Percentiles rank a stretch among this genome's conserved stretches.
phyloP scores from a whole-genome alignment of 495 filamentous ascomycete species.

The Penicillium nucicola region DNA sequence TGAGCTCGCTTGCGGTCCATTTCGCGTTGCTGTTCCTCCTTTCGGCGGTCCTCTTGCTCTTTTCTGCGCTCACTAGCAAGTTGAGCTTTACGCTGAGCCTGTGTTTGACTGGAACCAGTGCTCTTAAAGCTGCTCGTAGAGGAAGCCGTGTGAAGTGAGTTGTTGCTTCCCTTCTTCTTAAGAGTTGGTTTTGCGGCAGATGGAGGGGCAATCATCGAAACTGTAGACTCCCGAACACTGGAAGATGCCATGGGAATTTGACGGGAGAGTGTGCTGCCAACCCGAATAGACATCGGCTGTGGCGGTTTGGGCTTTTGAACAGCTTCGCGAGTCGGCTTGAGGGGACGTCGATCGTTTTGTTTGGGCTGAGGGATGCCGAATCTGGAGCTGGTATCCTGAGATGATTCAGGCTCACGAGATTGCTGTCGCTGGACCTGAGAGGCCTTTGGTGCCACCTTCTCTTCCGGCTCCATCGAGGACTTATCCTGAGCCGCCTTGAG shows the following conservation, averaged over 20 bases:
- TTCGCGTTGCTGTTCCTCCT: constrained; percentile 73
- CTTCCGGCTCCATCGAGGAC: constrained; percentile 33
- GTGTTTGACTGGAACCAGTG: constrained; percentile 55
- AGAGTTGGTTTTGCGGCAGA: constrained; percentile 46
- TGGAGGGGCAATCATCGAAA: constrained; percentile 39
- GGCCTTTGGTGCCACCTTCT: constrained; percentile 37
- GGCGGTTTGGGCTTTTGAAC: constrained; percentile 60
- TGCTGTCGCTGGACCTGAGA: constrained; percentile 51
- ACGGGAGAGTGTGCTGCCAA: constrained; percentile 66
- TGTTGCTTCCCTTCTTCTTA: constrained; percentile 64
- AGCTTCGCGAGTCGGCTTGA: constrained; percentile 68
- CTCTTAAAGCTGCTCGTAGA: constrained; percentile 68
- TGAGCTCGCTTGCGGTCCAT: constrained; percentile 70
- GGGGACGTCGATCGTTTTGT: constrained; percentile 59
- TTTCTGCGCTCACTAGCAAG: constrained; percentile 71
- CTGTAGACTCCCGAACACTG: constrained; percentile 57
- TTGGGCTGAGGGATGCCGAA: constrained; percentile 45
- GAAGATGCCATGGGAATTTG: constrained; percentile 63
- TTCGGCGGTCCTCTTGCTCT: constrained; percentile 72
- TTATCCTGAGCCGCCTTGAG: constrained; percentile 34
- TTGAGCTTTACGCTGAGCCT: constrained; percentile 52
- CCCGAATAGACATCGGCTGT: constrained; percentile 74
- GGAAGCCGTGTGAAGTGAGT: constrained; percentile 62
- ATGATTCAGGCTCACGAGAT: constrained; percentile 35
- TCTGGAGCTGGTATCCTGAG: constrained; percentile 35